Evolutionary conservation across 2,329 filamentous ascomycete genomes (phyloP).

Genomic region (Fusarium buxicola): DNA sequence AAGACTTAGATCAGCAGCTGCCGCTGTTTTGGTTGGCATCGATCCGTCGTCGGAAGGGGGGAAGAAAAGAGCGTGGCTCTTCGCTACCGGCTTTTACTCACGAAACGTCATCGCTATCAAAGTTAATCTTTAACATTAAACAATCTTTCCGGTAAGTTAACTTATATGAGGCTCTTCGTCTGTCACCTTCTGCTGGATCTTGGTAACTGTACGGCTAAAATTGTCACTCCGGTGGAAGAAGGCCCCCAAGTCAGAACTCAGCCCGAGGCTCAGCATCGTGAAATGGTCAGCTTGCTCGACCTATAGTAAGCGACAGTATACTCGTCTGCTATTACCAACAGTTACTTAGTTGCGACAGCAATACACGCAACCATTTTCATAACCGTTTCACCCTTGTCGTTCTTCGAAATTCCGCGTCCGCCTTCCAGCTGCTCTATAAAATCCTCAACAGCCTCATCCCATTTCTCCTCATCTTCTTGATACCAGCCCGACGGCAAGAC

Average conservation of each 20-base stretch:
- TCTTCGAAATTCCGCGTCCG: neutral
- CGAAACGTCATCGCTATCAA: constrained; percentile 62
- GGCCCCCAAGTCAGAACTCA: too few relatives aligned
- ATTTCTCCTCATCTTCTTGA: neutral
- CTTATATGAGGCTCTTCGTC: too few relatives aligned
- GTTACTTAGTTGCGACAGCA: neutral
- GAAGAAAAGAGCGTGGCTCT: constrained; percentile 66
- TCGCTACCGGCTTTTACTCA: constrained; percentile 67
- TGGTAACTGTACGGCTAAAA: too few relatives aligned
- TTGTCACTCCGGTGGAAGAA: too few relatives aligned
- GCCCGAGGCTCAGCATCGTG: too few relatives aligned
- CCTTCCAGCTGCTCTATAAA: neutral
- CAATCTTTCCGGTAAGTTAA: too few relatives aligned
- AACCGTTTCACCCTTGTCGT: neutral
- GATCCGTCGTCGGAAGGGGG: constrained; percentile 58
- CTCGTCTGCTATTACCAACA: too few relatives aligned
- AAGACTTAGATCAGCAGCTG: constrained; percentile 61
- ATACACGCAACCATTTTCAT: neutral
- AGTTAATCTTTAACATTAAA: constrained; percentile 56
- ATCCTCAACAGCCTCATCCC: neutral
- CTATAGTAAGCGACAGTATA: too few relatives aligned
- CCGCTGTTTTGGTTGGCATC: constrained; percentile 64
- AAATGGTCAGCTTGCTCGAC: too few relatives aligned
- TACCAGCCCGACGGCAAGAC: neutral
- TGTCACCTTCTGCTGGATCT: too few relatives aligned